phyloP scores from a whole-genome alignment of 345 rosid genomes.

The Acer saccharum region DNA sequence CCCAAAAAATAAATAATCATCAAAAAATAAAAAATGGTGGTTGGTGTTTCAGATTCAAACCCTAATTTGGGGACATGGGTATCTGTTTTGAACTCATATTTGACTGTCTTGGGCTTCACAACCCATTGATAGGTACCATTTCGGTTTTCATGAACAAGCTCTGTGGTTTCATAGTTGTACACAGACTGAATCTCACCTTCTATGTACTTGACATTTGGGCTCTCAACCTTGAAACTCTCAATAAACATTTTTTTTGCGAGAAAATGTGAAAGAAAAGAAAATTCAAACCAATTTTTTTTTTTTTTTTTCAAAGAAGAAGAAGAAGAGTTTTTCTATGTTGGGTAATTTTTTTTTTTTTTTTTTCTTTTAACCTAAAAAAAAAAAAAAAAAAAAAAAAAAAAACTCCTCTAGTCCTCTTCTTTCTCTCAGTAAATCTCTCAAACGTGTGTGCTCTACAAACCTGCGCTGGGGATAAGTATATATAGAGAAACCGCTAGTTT shows the following conservation, averaged over 20 bases:
- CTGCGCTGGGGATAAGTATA: slow-evolving; percentile 8
- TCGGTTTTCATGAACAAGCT: slow-evolving; percentile 84
- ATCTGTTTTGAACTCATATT: slow-evolving; percentile 86
- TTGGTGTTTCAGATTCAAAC: slow-evolving; percentile 31
- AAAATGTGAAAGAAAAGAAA: background rate
- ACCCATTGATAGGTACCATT: slow-evolving; percentile 83
- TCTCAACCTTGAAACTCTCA: slow-evolving; percentile 84
- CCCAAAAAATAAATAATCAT: background rate
- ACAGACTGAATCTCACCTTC: slow-evolving; percentile 83
- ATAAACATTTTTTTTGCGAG: slow-evolving; percentile 57
- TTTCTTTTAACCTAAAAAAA: too few relatives aligned
- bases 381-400: background rate
- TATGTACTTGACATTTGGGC: slow-evolving; percentile 83
- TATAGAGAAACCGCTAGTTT: slow-evolving; percentile 14
- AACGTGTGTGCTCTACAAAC: background rate
- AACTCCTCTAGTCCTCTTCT: background rate
- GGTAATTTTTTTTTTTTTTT: background rate
- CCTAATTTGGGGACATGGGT: slow-evolving; percentile 83
- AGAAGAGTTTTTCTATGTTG: background rate
- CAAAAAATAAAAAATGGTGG: background rate
- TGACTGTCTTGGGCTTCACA: slow-evolving; percentile 85
- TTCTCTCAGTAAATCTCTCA: too few relatives aligned
- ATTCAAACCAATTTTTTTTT: background rate
- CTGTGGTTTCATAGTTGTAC: slow-evolving; percentile 90
- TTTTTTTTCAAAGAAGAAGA: background rate